Evolutionary conservation across 2,329 filamentous ascomycete genomes (phyloP).

Genomic region (Pseudogymnoascus sp.): DNA sequence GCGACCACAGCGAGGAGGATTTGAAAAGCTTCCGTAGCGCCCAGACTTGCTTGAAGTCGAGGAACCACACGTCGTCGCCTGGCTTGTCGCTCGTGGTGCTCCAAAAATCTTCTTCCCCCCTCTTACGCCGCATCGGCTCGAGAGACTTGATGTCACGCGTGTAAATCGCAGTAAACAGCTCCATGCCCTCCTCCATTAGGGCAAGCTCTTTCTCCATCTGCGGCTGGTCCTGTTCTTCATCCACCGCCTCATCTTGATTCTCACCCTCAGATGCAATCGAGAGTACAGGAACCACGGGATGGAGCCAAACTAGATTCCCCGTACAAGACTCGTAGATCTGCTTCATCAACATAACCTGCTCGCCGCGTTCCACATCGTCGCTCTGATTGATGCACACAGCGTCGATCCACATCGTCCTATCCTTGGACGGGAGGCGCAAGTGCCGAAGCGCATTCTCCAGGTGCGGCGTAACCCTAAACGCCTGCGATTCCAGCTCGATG

Average conservation of each 20-base stretch:
- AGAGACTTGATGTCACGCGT: neutral
- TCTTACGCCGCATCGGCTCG: neutral
- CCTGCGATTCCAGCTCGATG: neutral
- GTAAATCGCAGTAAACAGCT: neutral
- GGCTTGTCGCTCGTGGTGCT: neutral
- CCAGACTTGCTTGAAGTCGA: neutral
- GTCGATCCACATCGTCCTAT: conserved; percentile 2
- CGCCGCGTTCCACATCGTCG: conserved; percentile 9
- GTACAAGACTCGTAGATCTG: conserved; percentile 11
- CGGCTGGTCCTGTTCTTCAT: neutral
- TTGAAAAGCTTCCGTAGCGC: neutral
- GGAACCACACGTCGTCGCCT: neutral
- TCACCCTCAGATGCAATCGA: neutral
- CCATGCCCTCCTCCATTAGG: neutral
- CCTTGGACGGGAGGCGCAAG: neutral
- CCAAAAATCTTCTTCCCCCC: neutral
- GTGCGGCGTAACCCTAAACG: neutral
- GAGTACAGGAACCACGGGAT: neutral
- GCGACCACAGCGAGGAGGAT: conserved; percentile 9
- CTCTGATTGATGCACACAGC: conserved; percentile 13
- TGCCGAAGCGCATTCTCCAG: neutral
- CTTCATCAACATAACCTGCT: conserved; percentile 12
- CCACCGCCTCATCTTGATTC: neutral
- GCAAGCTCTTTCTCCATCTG: neutral
- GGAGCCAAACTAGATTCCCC: conserved; percentile 11